Evolutionary conservation across 148 eudicot species (phyloP).

Genomic region (Chenopodium formosanum): DNA sequence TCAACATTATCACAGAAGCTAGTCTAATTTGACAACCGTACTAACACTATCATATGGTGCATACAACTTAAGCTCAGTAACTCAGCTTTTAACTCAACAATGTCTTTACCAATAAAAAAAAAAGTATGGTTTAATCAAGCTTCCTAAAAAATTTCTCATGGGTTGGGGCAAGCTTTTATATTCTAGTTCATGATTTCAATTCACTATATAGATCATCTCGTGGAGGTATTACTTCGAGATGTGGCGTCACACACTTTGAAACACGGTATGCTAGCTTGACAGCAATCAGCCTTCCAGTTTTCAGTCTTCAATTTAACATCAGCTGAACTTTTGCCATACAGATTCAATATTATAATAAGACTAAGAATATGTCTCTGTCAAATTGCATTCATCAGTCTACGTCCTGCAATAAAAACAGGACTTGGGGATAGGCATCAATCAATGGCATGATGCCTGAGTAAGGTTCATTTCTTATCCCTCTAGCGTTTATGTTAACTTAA

Average conservation of each 20-base stretch:
- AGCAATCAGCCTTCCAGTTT: neutral
- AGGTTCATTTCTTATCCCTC: neutral
- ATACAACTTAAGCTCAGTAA: no score
- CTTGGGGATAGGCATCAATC: neutral
- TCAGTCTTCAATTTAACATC: neutral
- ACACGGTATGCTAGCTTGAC: neutral
- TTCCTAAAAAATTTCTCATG: neutral
- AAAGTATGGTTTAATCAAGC: neutral
- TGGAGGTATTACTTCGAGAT: no score
- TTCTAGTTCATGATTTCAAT: neutral
- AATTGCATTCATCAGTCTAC: neutral
- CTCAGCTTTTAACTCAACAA: no score
- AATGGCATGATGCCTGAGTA: neutral
- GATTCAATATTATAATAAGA: neutral
- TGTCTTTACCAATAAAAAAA: no score
- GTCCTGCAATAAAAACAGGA: no score
- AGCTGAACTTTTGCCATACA: neutral
- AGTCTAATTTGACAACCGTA: neutral
- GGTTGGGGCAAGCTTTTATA: neutral
- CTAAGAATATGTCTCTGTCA: neutral
- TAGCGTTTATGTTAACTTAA: neutral
- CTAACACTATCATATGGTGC: neutral
- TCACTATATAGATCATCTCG: no score
- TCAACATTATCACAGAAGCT: neutral
- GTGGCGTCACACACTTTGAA: neutral